Percentiles rank a stretch among this genome's conserved stretches.
Conservation (phyloP, 805 yeast genomes). For the Candida lessepsii region DNA sequence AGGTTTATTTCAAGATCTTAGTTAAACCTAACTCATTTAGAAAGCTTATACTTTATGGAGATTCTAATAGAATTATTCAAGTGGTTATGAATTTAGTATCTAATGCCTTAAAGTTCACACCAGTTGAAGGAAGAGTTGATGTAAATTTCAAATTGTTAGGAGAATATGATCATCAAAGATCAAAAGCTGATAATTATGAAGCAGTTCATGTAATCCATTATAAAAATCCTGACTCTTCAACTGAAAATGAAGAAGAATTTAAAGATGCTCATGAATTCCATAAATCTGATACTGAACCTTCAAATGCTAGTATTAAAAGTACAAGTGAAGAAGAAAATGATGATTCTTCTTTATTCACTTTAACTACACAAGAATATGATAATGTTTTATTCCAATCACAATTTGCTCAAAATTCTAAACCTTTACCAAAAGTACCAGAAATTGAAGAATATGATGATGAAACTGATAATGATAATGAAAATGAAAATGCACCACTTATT, state of each 20-base stretch:
- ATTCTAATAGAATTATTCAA: constrained; percentile 85
- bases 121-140: constrained; percentile 77
- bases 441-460: background rate
- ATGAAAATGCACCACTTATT: background rate
- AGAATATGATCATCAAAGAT: constrained; percentile 58
- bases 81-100: constrained; percentile 90
- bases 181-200: constrained; percentile 40
- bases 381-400: constrained; percentile 37
- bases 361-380: constrained; percentile 40
- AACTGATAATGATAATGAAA: constrained; percentile 1
- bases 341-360: constrained; percentile 28
- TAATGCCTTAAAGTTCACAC: constrained; percentile 89
- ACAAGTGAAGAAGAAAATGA: constrained; percentile 21
- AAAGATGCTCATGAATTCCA: background rate
- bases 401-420: constrained; percentile 24
- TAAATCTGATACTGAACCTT: background rate
- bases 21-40: constrained; percentile 61
- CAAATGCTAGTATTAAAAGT: too few species aligned
- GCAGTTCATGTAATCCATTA: constrained; percentile 44
- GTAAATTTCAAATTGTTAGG: constrained; percentile 65
- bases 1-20: constrained; percentile 63
- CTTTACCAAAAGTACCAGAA: constrained; percentile 16
- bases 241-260: constrained; percentile 2
- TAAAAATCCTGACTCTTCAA: constrained; percentile 6
- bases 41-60: constrained; percentile 75